Conservation (phyloP, 768 basidiomycete species). For the Mycena belliarum region DNA sequence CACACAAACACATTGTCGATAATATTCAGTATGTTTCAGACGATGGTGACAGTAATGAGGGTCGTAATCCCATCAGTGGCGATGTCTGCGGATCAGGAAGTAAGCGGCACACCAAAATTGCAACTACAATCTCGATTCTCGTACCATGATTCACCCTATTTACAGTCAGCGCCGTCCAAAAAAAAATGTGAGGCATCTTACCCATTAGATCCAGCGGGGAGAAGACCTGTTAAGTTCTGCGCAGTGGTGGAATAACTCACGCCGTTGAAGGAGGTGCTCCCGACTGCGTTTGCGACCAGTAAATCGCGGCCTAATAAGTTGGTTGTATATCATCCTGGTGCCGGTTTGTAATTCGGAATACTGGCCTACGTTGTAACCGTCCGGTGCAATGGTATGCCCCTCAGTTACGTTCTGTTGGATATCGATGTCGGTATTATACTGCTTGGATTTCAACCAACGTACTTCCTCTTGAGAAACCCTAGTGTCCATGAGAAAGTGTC, state of each 20-base stretch:
- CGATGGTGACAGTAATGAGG: conserved; percentile 53
- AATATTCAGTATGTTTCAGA: conserved; percentile 19
- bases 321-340: conserved; percentile 23
- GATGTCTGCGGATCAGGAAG: conserved; percentile 41
- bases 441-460: background rate
- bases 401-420: conserved; percentile 31
- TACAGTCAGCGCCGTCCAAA: background rate
- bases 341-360: conserved; percentile 24
- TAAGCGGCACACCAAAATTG: background rate
- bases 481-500: background rate
- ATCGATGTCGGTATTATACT: background rate
- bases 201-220: conserved; percentile 52
- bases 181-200: conserved; percentile 19
- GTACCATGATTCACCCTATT: conserved; percentile 38
- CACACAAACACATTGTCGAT: background rate
- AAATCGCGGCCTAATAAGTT: conserved; percentile 19
- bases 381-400: conserved; percentile 41
- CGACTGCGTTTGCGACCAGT: conserved; percentile 22
- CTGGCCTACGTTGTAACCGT: conserved; percentile 55
- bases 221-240: conserved; percentile 52
- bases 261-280: conserved; percentile 39
- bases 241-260: conserved; percentile 48
- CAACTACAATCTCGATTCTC: background rate
- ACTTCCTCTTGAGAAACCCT: conserved; percentile 50
- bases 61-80: conserved; percentile 59